Evolutionary conservation across 1,139 yeast species (phyloP).

Genomic region (Blastobotrys persicus): DNA sequence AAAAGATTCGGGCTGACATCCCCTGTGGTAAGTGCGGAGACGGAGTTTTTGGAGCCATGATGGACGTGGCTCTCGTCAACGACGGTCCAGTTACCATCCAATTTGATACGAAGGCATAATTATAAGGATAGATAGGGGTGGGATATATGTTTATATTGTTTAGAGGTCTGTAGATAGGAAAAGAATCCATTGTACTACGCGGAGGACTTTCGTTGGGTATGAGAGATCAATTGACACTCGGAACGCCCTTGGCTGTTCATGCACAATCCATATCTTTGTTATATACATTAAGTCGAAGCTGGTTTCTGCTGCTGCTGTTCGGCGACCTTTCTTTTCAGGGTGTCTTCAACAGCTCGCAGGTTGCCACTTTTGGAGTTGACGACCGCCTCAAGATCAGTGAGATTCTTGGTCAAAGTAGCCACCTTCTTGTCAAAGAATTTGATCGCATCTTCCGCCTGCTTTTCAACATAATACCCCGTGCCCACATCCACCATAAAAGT

Average conservation of each 20-base stretch:
- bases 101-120: constrained; percentile 52
- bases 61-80: constrained; percentile 83
- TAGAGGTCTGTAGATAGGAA: background rate
- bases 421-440: constrained; percentile 74
- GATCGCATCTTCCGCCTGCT: constrained; percentile 55
- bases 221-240: no score
- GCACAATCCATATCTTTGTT: no score
- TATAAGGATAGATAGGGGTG: no score
- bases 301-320: background rate
- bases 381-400: constrained; percentile 69
- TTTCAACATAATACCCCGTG: constrained; percentile 92
- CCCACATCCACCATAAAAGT: constrained; percentile 91
- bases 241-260: no score
- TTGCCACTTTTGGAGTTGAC: constrained; percentile 42
- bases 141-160: background rate
- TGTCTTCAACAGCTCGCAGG: constrained; percentile 34
- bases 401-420: constrained; percentile 67
- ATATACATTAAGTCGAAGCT: background rate
- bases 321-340: background rate
- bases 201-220: no score
- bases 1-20: constrained; percentile 45
- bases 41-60: constrained; percentile 95
- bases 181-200: background rate
- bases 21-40: constrained; percentile 57
- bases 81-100: constrained; percentile 82